Conservation (phyloP, 139 green algal genomes). For the Chlorella sorokiniana region DNA sequence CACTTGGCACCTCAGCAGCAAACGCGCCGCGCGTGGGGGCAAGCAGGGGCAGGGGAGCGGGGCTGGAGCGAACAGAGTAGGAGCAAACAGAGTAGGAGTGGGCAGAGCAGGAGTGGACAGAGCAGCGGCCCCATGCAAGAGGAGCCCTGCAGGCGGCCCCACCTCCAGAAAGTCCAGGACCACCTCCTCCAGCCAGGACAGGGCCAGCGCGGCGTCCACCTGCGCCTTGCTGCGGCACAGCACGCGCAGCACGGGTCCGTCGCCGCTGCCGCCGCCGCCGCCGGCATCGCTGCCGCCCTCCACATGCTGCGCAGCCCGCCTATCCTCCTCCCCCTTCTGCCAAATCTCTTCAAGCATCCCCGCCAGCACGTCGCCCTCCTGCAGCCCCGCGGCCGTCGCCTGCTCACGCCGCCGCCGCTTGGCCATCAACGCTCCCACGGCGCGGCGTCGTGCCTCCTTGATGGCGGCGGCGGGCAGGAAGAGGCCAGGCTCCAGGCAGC, state of each 20-base stretch:
- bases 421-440: slow-evolving; percentile 59
- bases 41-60: too few relatives aligned
- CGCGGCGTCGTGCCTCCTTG: slow-evolving; percentile 68
- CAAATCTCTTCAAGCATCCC: slow-evolving; percentile 37
- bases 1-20: too few relatives aligned
- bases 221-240: slow-evolving; percentile 76
- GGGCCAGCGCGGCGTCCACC: slow-evolving; percentile 61
- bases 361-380: slow-evolving; percentile 46
- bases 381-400: slow-evolving; percentile 29
- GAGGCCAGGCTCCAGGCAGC: slow-evolving; percentile 56
- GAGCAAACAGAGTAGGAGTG: too few relatives aligned
- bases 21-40: too few relatives aligned
- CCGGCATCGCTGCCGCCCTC: neutral
- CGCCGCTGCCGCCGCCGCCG: neutral
- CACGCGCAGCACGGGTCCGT: slow-evolving; percentile 48
- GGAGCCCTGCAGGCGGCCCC: neutral
- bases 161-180: slow-evolving; percentile 86
- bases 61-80: too few relatives aligned
- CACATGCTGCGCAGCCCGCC: slow-evolving; percentile 23
- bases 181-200: slow-evolving; percentile 81
- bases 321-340: neutral
- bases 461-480: slow-evolving; percentile 68
- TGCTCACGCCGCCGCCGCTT: neutral
- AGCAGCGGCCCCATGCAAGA: neutral
- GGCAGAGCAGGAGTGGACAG: too few relatives aligned